Evolutionary conservation across 2,329 filamentous ascomycete species (phyloP), one percentile per base, ranked within the genome.

Genomic region (Aureobasidium vineae): DNA sequence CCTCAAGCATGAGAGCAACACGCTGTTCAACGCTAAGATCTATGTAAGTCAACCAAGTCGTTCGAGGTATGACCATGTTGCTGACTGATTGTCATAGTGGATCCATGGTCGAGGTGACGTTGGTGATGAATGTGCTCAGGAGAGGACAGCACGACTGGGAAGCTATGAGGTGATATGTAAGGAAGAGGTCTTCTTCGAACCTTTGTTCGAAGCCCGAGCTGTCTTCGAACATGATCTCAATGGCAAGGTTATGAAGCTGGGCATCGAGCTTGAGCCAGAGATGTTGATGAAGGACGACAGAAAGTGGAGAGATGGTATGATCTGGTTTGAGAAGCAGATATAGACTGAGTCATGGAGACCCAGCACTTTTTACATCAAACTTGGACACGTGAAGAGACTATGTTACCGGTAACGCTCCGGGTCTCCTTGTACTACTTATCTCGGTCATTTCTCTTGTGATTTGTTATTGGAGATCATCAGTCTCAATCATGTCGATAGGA

Each of bases 221-320:
- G 49, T 33, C 3, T 52, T 52, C n/a, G 49, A 52, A 5, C 16
- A 31, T n/a, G 19, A 33, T 52, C 49, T 52, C 10, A 21, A 36
- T 13, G 49, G 49, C 16, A 19, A 21, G 19, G 28, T 52, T 2
- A 36, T 19, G 7, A 52, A 52, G 16, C 16, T 52, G 3, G 49
- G 49, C 19, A 13, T 43, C 8, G 65, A 66, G 7, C 36, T 69
- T 7, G 68, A 69, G 63, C 52, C 38, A 23, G 66, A 69, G 38
- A 64, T 63, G 52, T 26, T 69, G 23, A 28, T 13, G 23, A 68
- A 67, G 31, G 28, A 45, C 23, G 64, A 63, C 26, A 56, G 56
- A 8, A 59, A 67, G 19, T 68, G 69, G 69, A 69, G 68, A 31
- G 61, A 69, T 28, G 61, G 68, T 5, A 69, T 70, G 69, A 66